A percentile compares a stretch with the other conserved stretches of the same genome.
phyloP scores from a whole-genome alignment of 1,284 basidiomycete genomes.

The Moesziomyces aphidis region DNA sequence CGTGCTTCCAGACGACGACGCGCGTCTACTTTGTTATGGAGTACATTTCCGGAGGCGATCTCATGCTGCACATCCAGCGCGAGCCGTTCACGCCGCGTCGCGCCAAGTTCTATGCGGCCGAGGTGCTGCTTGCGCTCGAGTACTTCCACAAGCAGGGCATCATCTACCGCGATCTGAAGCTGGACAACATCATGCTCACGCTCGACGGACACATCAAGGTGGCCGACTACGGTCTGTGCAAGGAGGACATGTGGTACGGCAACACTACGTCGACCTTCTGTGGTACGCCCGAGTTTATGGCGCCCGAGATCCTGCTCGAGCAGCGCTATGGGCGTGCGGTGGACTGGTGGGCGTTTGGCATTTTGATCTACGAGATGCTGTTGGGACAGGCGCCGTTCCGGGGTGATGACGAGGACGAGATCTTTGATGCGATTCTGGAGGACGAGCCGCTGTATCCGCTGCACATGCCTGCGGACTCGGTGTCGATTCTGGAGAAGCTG shows the following conservation, averaged over 20 bases:
- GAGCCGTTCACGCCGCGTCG: constrained; percentile 82
- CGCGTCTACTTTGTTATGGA: constrained; percentile 89
- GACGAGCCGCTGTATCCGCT: constrained; percentile 99
- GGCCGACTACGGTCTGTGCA: constrained; percentile 98
- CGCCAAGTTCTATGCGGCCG: constrained; percentile 99
- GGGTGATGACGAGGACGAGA: constrained; percentile 99
- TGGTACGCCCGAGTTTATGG: constrained; percentile 99
- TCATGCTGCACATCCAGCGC: constrained; percentile 85
- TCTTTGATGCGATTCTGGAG: constrained; percentile 98
- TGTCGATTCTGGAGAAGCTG: constrained; percentile 92
- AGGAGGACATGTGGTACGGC: constrained; percentile 98
- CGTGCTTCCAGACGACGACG: constrained; percentile 99
- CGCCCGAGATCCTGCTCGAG: constrained; percentile 98
- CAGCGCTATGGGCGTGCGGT: constrained; percentile 98
- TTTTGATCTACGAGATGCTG: constrained; percentile 98
- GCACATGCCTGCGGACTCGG: constrained; percentile 98
- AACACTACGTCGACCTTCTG: constrained; percentile 99
- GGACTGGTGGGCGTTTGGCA: constrained; percentile 99
- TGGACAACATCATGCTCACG: constrained; percentile 97
- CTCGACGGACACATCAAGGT: constrained; percentile 98
- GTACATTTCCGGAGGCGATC: constrained; percentile 79
- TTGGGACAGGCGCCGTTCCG: constrained; percentile 98
- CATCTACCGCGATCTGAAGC: constrained; percentile 86
- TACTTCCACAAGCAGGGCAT: constrained; percentile 99
- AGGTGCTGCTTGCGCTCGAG: constrained; percentile 94